Evolutionary conservation across 305 asterid genomes (phyloP), one percentile per base, ranked within the genome.

Genomic region (Plantago rigida): DNA sequence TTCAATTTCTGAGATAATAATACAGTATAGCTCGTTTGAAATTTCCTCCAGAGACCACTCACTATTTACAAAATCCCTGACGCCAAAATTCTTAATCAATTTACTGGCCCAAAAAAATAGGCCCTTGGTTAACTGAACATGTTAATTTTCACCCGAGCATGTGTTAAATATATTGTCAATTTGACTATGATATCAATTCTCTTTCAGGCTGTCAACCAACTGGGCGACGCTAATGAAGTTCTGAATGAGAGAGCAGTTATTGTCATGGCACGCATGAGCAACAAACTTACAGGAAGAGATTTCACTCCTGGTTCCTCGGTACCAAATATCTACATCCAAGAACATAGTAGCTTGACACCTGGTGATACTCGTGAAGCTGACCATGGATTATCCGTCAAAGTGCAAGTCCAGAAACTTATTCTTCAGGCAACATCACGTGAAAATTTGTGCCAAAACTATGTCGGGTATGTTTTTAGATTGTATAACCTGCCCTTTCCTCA

Each of bases 221-320:
- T 92, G 60, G 96, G 99, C 9, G 99, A 92, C 78, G 99, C 99
- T 31, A 92, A 92, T 64, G 99, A 92, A 75, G 97, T 92, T 67
- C 78, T 92, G 75, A 92, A 92, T 31, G 99, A 92, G 72, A 83
- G 91, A 62, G 99, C 97, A 3, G 87, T 92, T 56, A 89, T 85
- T 62, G 99, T 92, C 46, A 92, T 88, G 99, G 95, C 91, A 45
- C 87, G 99, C 57, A 92, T 92, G 99, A 84, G 88, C 79, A 76
- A 92, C 79, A 92, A 92, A 68, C 95, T 92, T 65, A 92, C 99
- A 0, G 99, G 99, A 26, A 85, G 94, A 64, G 99, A 92, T 75
- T 92, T 92, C 77, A 76, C 82, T 29, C 49, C 79, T 56, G 63
- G 64, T 73, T 51, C 96, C 47, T 65, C 94, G 22, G 57, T 52